Evolutionary conservation across 2,329 filamentous ascomycete genomes (phyloP).

Genomic region (Xylaria sp.): DNA sequence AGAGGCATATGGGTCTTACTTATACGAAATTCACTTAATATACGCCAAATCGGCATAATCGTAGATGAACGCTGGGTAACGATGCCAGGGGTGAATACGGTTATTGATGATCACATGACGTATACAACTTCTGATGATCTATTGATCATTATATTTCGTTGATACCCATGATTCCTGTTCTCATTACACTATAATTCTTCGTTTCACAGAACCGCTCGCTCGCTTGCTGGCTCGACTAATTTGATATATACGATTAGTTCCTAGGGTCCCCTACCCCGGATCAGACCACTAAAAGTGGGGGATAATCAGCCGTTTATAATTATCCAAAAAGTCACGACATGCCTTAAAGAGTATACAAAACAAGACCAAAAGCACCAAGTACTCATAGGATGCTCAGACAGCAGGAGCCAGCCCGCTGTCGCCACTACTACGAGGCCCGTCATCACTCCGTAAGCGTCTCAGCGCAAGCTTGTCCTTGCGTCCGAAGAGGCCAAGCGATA

Average conservation of each 20-base stretch:
- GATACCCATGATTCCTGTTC: neutral
- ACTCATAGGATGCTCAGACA: constrained; percentile 5
- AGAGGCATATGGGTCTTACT: neutral
- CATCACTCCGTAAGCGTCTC: constrained; percentile 61
- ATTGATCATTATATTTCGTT: neutral
- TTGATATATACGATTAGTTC: constrained; percentile 3
- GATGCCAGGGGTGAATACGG: neutral
- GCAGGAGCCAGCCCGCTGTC: constrained; percentile 7
- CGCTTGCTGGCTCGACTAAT: neutral
- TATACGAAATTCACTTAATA: neutral
- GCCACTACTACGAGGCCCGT: constrained; percentile 28
- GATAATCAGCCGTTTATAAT: neutral
- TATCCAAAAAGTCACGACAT: neutral
- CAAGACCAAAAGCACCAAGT: neutral
- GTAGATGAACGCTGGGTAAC: neutral
- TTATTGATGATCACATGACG: neutral
- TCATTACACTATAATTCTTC: neutral
- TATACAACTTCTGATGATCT: neutral
- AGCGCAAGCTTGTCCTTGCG: constrained; percentile 62
- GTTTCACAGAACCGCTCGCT: neutral
- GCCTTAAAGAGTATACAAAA: neutral
- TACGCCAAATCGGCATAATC: neutral
- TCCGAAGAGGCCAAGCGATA: constrained; percentile 78
- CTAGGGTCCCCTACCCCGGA: neutral
- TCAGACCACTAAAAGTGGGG: neutral